phyloP scores from a whole-genome alignment of 2,329 filamentous ascomycete genomes.

The Trichoderma harzianum region DNA sequence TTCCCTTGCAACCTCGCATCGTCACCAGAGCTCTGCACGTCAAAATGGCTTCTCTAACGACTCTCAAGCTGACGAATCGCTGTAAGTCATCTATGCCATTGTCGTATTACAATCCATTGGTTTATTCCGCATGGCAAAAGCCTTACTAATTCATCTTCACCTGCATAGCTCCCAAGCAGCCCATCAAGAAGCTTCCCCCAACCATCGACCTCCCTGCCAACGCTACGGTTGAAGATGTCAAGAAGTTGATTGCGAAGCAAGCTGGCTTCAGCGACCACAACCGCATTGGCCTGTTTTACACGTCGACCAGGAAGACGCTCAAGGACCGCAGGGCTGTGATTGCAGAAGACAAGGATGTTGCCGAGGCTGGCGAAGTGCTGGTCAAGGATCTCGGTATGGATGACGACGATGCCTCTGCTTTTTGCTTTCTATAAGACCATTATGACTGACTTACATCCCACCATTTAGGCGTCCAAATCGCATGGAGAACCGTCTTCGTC shows the following conservation, averaged over 20 bases:
- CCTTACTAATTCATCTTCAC: not conserved
- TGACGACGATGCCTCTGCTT: not conserved
- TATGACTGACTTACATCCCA: not conserved
- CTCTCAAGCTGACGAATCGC: conserved; percentile 24
- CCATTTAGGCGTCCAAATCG: conserved; percentile 72
- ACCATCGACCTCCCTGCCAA: conserved; percentile 47
- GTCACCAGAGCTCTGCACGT: not conserved
- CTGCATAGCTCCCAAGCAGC: conserved; percentile 44
- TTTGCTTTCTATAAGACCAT: not conserved
- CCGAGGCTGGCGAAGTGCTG: conserved; percentile 58
- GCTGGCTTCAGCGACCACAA: conserved; percentile 54
- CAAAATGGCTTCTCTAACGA: conserved; percentile 18
- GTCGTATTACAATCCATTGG: not conserved
- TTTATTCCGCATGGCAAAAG: not conserved
- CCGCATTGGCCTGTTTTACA: conserved; percentile 60
- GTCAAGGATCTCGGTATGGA: conserved; percentile 87
- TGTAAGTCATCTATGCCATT: conserved; percentile 15
- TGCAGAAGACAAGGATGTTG: conserved; percentile 46
- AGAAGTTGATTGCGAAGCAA: conserved; percentile 51
- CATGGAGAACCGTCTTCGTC: conserved; percentile 90
- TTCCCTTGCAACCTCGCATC: not conserved
- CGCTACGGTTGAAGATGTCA: conserved; percentile 59
- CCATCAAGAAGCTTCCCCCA: conserved; percentile 52
- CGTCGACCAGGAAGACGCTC: conserved; percentile 58
- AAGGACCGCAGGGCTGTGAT: conserved; percentile 59